These are phyloP conservation scores for Aspergillus nidulans DNA, from an alignment of 495 filamentous ascomycete genomes.

Conservation along the genomic window DNA sequence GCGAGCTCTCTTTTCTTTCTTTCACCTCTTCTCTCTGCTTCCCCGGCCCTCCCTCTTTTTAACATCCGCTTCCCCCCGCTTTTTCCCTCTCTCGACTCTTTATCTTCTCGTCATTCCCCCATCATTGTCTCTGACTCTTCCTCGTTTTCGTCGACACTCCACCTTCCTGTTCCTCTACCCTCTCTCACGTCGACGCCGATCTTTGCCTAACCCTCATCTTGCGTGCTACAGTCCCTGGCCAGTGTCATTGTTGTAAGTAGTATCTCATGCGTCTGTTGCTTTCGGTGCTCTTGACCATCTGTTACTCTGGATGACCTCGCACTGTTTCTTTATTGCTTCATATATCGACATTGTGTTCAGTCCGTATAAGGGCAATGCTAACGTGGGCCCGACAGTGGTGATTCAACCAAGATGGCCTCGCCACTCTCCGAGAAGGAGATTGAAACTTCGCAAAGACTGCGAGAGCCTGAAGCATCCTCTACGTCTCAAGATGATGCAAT, in stretches of 20 bases:
- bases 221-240: neutral
- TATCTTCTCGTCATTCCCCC: slow-evolving; percentile 3
- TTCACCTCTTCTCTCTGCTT: slow-evolving; percentile 9
- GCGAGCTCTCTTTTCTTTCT: slow-evolving; percentile 2
- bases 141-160: slow-evolving; percentile 13
- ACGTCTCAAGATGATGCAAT: slow-evolving; percentile 30
- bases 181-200: neutral
- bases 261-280: neutral
- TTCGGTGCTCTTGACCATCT: neutral
- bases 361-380: neutral
- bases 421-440: slow-evolving; percentile 21
- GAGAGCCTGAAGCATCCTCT: slow-evolving; percentile 33
- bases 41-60: neutral
- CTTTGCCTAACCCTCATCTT: neutral
- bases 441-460: slow-evolving; percentile 24
- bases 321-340: slow-evolving; percentile 2
- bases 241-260: slow-evolving; percentile 8
- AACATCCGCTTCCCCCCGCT: too few relatives aligned
- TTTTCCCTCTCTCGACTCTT: slow-evolving; percentile 1
- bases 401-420: slow-evolving; percentile 11
- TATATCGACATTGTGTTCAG: slow-evolving; percentile 8
- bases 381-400: neutral
- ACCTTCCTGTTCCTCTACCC: slow-evolving; percentile 10
- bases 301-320: slow-evolving; percentile 11
- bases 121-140: neutral